Evolutionary conservation across 768 basidiomycete genomes (phyloP), one percentile per base, ranked within the genome.

Genomic region (Collybia mongolica): DNA sequence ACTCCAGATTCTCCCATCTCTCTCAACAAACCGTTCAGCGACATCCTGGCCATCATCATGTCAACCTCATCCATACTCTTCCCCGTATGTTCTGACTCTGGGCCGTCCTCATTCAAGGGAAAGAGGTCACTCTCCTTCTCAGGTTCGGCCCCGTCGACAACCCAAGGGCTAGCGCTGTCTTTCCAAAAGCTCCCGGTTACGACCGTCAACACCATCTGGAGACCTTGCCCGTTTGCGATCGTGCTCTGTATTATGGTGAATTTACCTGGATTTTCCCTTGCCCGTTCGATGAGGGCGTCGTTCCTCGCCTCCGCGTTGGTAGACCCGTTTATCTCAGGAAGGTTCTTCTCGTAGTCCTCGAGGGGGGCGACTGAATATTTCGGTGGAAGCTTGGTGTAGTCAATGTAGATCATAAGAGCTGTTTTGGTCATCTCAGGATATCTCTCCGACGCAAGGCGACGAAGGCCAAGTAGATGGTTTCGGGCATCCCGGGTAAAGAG

Each of bases 271-370:
- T 69, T 59, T n/a, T 62, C 54, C 37, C 60, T 54, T 19, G 64
- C 69, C 39, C 67, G 62, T 50, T 73, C 68, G 46, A 74, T 51
- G 2, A 72, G 52, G 18, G 64, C 65, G n/a, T 70, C 67, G 55
- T 68, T 70, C n/a, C 71, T 60, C 28, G 67, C 68, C 48, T 65
- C 63, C n/a, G 64, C 56, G 40, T 66, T 68, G 18, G 48, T 46
- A 20, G 64, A 62, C 1, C 60, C 60, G 6, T 43, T 42, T 1
- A 49, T 52, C n/a, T 19, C 17, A 9, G 56, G 57, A 19, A 46
- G 48, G 24, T 55, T 41, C 22, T 60, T 46, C n/a, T 58, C 62
- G 20, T 63, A 60, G 11, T 60, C 61, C 14, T 53, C 45, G 6
- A 74, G 61, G 5, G 60, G 60, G 23, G 60, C 41, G 9, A 72